phyloP scores from a whole-genome alignment of 192 early-diverging fungal genomes.

The Mortierella antarctica region DNA sequence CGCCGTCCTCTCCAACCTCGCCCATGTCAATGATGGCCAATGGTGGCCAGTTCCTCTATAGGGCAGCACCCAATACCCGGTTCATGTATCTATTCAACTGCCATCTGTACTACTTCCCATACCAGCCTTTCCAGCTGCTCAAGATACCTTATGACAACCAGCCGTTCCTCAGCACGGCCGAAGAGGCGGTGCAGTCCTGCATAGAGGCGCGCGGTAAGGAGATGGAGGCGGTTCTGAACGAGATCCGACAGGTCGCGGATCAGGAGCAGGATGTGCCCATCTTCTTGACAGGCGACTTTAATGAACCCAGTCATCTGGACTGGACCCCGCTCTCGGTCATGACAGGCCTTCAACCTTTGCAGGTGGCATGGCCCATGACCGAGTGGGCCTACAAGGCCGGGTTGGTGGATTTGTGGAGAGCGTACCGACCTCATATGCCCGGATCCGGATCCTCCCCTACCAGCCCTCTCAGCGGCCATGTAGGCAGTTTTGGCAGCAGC shows the following conservation, averaged over 20 bases:
- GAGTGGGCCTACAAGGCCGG: constrained; percentile 40
- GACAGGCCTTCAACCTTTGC: constrained; percentile 44
- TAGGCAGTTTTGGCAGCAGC: neutral
- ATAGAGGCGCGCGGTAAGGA: constrained; percentile 35
- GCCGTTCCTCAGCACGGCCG: constrained; percentile 35
- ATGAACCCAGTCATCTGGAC: constrained; percentile 57
- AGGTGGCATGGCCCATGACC: constrained; percentile 42
- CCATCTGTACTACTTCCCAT: constrained; percentile 53
- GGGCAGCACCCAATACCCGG: constrained; percentile 10
- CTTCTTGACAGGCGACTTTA: constrained; percentile 53
- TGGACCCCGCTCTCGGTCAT: constrained; percentile 46
- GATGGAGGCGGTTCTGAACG: constrained; percentile 34
- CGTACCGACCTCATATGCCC: constrained; percentile 1
- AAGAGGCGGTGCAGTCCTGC: constrained; percentile 47
- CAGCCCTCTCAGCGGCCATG: constrained; percentile 4
- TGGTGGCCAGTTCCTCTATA: neutral
- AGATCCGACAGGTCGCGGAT: constrained; percentile 32
- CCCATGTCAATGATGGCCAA: neutral
- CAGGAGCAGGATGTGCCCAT: constrained; percentile 44
- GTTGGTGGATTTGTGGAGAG: constrained; percentile 52
- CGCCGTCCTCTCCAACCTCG: neutral
- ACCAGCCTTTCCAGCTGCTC: constrained; percentile 56
- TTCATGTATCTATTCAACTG: constrained; percentile 57
- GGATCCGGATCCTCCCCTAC: constrained; percentile 6
- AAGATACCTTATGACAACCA: constrained; percentile 49